phyloP scores from a whole-genome alignment of 192 early-diverging fungal species.

The Coemansia sp. region DNA sequence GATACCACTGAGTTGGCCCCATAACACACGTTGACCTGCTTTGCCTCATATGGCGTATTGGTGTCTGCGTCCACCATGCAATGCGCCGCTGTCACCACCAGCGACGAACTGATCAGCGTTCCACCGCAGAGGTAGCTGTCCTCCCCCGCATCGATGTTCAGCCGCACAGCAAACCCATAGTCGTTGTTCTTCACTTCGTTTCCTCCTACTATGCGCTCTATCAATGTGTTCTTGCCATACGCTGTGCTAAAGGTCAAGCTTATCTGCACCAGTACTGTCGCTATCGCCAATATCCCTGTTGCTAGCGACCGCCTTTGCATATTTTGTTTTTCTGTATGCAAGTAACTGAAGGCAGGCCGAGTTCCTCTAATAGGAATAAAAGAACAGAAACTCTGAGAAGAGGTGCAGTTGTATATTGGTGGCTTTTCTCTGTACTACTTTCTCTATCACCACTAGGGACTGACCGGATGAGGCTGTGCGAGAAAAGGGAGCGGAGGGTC shows the following conservation, averaged over 20 bases:
- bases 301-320: too few species aligned
- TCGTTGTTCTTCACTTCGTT: conserved; percentile 1
- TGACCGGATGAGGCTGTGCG: too few species aligned
- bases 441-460: too few species aligned
- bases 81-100: conserved; percentile 47
- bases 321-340: conserved; percentile 2
- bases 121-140: conserved; percentile 42
- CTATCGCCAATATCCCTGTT: too few species aligned
- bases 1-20: conserved; percentile 18
- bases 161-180: conserved; percentile 43
- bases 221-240: background rate
- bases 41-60: conserved; percentile 12
- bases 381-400: too few species aligned
- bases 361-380: too few species aligned
- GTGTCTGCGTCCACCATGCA: conserved; percentile 33
- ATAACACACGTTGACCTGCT: conserved; percentile 38
- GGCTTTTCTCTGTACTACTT: too few species aligned
- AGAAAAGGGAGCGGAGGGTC: too few species aligned
- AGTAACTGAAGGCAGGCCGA: background rate
- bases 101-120: conserved; percentile 24
- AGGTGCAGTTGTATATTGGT: too few species aligned
- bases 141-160: conserved; percentile 19
- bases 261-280: too few species aligned
- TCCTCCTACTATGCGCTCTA: conserved; percentile 42
- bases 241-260: too few species aligned